Percentiles rank a stretch among this genome's conserved stretches.
phyloP scores from a whole-genome alignment of 345 rosid species.

The Physaria fendleri region DNA sequence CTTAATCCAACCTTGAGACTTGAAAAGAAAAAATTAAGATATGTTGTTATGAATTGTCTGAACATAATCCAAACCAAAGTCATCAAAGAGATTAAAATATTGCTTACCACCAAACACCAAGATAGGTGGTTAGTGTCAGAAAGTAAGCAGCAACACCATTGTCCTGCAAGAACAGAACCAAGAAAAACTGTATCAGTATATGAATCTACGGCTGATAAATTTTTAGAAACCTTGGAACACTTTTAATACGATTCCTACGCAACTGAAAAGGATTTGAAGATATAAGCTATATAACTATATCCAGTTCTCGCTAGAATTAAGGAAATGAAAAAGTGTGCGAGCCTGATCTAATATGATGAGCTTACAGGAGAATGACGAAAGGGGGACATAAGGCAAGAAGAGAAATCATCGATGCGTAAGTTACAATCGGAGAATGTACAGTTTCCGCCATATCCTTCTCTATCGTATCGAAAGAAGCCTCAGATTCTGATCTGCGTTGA shows the following conservation, averaged over 20 bases:
- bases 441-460: constrained; percentile 39
- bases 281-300: not conserved
- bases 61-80: not conserved
- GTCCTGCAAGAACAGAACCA: constrained; percentile 45
- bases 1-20: not conserved
- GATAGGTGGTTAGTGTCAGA: constrained; percentile 68
- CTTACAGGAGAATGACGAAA: constrained; percentile 85
- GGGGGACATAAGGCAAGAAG: constrained; percentile 89
- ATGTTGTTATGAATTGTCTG: not conserved
- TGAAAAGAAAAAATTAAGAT: too few relatives aligned
- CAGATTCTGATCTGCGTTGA: constrained; percentile 13
- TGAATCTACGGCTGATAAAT: not conserved
- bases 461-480: not conserved
- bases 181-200: not conserved
- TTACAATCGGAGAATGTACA: constrained; percentile 72
- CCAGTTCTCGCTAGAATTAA: not conserved
- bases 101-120: constrained; percentile 94
- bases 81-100: not conserved
- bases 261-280: not conserved
- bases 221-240: not conserved
- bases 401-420: constrained; percentile 77
- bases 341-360: constrained; percentile 8
- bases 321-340: not conserved
- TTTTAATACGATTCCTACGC: not conserved
- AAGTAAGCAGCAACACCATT: constrained; percentile 83